Conservation (phyloP, 371 early-diverging fungal species). For the Mucor racemosus region DNA sequence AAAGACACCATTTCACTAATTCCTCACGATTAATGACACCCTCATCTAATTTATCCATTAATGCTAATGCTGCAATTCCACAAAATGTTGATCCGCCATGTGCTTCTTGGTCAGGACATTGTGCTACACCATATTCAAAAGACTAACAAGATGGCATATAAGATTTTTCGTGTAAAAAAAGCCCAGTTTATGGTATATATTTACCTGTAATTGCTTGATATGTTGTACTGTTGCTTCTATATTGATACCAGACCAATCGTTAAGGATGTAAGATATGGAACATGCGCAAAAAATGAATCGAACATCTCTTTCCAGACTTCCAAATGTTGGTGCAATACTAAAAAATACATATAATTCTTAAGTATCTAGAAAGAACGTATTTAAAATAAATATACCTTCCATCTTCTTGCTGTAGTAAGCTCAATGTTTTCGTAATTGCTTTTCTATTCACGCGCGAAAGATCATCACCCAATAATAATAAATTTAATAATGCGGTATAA, state of each 20-base stretch:
- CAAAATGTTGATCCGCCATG: constrained; percentile 95
- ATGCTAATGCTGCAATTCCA: constrained; percentile 83
- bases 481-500: constrained; percentile 83
- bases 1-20: constrained; percentile 81
- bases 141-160: constrained; percentile 37
- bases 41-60: constrained; percentile 69
- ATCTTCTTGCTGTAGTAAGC: constrained; percentile 69
- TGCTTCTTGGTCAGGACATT: constrained; percentile 81
- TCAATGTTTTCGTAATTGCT: constrained; percentile 65
- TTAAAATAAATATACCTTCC: constrained; percentile 63
- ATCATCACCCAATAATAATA: constrained; percentile 90
- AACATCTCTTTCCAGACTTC: constrained; percentile 80
- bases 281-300: constrained; percentile 93
- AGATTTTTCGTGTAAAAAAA: neutral
- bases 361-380: no score
- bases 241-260: constrained; percentile 89
- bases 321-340: constrained; percentile 72
- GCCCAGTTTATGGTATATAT: neutral
- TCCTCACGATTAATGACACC: constrained; percentile 63
- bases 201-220: constrained; percentile 70
- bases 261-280: constrained; percentile 78
- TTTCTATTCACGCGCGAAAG: constrained; percentile 78
- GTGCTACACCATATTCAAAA: constrained; percentile 86
- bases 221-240: constrained; percentile 61
- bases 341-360: neutral